These are phyloP conservation scores for Trametes elegans DNA, from an alignment of 768 basidiomycete species.

Conservation along the genomic window DNA sequence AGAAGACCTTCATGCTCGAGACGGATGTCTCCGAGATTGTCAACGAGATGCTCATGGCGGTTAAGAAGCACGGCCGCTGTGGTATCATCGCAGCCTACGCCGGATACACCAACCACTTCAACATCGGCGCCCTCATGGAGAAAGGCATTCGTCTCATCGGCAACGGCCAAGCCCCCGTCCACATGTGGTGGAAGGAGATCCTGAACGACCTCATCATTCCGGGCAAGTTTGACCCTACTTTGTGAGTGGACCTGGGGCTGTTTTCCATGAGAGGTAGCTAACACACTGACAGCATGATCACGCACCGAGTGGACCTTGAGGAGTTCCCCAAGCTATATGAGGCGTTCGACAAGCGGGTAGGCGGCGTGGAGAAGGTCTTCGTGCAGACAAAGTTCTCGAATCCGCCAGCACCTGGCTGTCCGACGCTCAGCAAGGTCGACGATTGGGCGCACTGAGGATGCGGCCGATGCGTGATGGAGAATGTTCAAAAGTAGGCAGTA, in stretches of 20 bases:
- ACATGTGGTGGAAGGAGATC: constrained; percentile 72
- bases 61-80: constrained; percentile 49
- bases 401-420: constrained; percentile 49
- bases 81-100: constrained; percentile 71
- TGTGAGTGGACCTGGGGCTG: constrained; percentile 37
- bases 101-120: constrained; percentile 65
- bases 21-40: constrained; percentile 68
- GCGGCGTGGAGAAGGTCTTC: constrained; percentile 70
- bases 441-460: constrained; percentile 38
- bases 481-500: background rate
- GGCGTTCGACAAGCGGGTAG: constrained; percentile 56
- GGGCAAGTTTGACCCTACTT: constrained; percentile 63
- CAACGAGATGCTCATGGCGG: constrained; percentile 48
- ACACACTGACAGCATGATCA: constrained; percentile 39
- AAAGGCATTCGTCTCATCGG: constrained; percentile 70
- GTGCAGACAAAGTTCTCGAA: constrained; percentile 60
- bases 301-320: constrained; percentile 61
- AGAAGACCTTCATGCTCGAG: constrained; percentile 71
- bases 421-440: constrained; percentile 48
- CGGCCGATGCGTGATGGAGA: background rate
- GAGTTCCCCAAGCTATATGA: constrained; percentile 64
- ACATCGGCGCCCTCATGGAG: constrained; percentile 77
- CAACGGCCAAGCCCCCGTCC: constrained; percentile 74
- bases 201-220: constrained; percentile 60
- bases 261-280: background rate